phyloP scores from a whole-genome alignment of 768 basidiomycete species.

The Suillus spraguei region DNA sequence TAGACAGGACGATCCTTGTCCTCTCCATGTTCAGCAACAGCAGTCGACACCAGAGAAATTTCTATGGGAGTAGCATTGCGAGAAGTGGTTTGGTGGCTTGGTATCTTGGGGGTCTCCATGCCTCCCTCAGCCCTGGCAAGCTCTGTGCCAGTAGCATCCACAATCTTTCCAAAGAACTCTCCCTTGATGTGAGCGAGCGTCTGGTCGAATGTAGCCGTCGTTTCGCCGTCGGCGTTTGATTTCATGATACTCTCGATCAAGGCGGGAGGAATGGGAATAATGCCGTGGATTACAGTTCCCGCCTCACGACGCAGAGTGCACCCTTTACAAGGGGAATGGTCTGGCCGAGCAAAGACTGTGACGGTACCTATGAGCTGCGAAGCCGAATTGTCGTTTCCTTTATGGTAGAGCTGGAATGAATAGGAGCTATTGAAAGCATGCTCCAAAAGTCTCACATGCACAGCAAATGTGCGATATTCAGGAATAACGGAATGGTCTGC shows the following conservation, averaged over 20 bases:
- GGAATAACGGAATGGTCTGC: constrained; percentile 18
- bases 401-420: constrained; percentile 23
- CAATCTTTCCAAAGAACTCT: constrained; percentile 21
- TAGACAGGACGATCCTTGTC: constrained; percentile 21
- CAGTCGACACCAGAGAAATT: constrained; percentile 23
- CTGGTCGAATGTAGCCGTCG: constrained; percentile 17
- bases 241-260: constrained; percentile 27
- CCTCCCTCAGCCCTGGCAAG: constrained; percentile 25
- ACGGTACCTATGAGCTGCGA: constrained; percentile 22
- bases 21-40: constrained; percentile 21
- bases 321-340: constrained; percentile 26
- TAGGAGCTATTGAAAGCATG: constrained; percentile 27
- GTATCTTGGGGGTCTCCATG: not conserved
- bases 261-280: constrained; percentile 22
- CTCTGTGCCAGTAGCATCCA: constrained; percentile 17
- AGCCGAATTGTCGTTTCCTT: constrained; percentile 7
- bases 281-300: constrained; percentile 22
- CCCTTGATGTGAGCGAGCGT: constrained; percentile 18
- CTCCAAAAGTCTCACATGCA: constrained; percentile 27
- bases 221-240: constrained; percentile 9
- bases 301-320: constrained; percentile 24
- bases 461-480: constrained; percentile 29
- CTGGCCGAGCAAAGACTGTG: constrained; percentile 27
- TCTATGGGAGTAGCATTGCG: constrained; percentile 22
- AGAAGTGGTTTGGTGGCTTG: constrained; percentile 6